phyloP scores from a whole-genome alignment of 306 rosid genomes.

The Vicia faba region DNA sequence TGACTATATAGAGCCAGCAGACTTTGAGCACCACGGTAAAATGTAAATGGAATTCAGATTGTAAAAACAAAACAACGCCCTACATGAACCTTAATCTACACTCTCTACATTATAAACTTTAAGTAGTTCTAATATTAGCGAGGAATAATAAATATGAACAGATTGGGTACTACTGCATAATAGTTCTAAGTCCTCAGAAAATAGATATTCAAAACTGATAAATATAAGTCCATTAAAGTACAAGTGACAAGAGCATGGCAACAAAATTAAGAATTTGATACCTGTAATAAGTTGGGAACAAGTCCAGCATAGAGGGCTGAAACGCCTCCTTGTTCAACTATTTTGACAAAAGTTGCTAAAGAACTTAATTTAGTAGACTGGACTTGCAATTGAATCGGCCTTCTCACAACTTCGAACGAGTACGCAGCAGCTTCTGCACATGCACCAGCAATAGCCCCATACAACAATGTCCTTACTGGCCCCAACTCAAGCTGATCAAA shows the following conservation, averaged over 20 bases:
- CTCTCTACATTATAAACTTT: not conserved
- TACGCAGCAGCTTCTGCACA: constrained; percentile 95
- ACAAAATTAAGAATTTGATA: constrained; percentile 37
- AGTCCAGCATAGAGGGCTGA: constrained; percentile 94
- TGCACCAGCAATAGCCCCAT: constrained; percentile 96
- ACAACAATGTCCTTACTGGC: constrained; percentile 72
- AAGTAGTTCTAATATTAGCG: too few species aligned
- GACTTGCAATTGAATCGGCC: constrained; percentile 87
- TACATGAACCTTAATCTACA: constrained; percentile 2
- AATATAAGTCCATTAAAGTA: too few species aligned
- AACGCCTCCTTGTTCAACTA: constrained; percentile 85
- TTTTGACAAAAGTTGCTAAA: constrained; percentile 67
- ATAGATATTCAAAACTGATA: too few species aligned
- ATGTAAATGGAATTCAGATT: constrained; percentile 27
- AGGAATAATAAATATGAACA: too few species aligned
- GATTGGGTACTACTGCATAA: too few species aligned
- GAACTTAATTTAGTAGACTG: constrained; percentile 79
- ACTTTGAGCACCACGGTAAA: constrained; percentile 20
- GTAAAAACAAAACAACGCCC: constrained; percentile 19
- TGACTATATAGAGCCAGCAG: constrained; percentile 16
- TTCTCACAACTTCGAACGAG: constrained; percentile 93
- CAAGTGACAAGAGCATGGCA: too few species aligned
- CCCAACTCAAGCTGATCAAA: constrained; percentile 94
- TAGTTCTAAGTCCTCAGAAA: too few species aligned
- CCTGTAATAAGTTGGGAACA: constrained; percentile 96